Evolutionary conservation across 176 grass and related monocot species (phyloP).

Genomic region (Phoenix roebelenii): DNA sequence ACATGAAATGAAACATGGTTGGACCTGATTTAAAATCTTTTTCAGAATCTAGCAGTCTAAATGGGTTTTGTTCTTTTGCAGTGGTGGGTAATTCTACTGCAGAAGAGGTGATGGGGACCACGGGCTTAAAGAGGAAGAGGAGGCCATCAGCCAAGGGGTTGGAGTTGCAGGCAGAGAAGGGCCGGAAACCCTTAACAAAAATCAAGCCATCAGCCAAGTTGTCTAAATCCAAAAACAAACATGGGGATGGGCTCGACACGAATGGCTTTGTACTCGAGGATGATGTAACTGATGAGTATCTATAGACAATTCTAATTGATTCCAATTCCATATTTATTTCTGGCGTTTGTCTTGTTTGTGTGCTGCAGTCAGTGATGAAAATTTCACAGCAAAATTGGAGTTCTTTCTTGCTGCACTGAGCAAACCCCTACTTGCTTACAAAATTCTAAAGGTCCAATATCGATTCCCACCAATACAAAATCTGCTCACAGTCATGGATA

Average conservation of each 20-base stretch:
- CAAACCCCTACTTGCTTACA: too few relatives aligned
- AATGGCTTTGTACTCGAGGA: conserved; percentile 51
- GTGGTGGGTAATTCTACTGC: conserved; percentile 60
- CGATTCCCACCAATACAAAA: too few relatives aligned
- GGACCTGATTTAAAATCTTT: too few relatives aligned
- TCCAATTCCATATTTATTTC: background rate
- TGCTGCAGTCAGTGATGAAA: too few relatives aligned
- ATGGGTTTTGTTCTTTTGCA: conserved; percentile 27
- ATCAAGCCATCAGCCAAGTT: conserved; percentile 41
- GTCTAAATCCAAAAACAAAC: conserved; percentile 52
- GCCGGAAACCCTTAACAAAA: conserved; percentile 45
- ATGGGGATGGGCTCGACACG: conserved; percentile 31
- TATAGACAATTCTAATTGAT: background rate
- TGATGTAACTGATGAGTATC: conserved; percentile 53
- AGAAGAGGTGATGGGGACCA: conserved; percentile 44
- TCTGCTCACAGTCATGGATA: too few relatives aligned
- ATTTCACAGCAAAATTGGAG: too few relatives aligned
- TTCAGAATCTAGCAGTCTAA: too few relatives aligned
- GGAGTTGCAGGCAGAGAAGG: conserved; percentile 80
- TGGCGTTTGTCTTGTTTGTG: too few relatives aligned
- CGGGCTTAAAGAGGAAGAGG: conserved; percentile 60
- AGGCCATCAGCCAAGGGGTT: conserved; percentile 79
- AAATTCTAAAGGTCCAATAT: too few relatives aligned
- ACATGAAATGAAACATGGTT: too few relatives aligned
- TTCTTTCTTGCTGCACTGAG: too few relatives aligned